Percentiles rank a stretch among this genome's conserved stretches.
These are phyloP conservation scores for Ustulina deusta DNA, from an alignment of 2,329 filamentous ascomycete species.

Conservation along the genomic window DNA sequence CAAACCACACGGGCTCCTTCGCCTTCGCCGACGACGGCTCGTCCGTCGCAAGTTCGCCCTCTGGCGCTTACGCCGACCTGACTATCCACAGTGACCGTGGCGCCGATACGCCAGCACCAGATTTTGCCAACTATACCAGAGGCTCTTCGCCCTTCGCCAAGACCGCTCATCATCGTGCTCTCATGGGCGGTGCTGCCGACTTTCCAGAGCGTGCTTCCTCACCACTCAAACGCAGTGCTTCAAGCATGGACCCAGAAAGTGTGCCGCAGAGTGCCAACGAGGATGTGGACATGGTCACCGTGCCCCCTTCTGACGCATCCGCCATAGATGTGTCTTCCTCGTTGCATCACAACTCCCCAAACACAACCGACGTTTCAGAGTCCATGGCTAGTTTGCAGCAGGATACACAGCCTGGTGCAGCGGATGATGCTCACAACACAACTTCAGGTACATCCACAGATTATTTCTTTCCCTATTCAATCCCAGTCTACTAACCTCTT, in stretches of 20 bases:
- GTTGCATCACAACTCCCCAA: conserved; percentile 20
- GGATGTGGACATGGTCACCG: conserved; percentile 61
- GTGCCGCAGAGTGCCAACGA: conserved; percentile 54
- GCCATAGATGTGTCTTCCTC: conserved; percentile 20
- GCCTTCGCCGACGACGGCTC: conserved; percentile 63
- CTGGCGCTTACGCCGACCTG: conserved; percentile 67
- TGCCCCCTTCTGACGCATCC: conserved; percentile 44
- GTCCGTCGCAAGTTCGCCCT: conserved; percentile 69
- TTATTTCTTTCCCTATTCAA: neutral
- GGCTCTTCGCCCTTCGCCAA: conserved; percentile 66
- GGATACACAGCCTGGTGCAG: neutral
- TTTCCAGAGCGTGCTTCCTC: conserved; percentile 71
- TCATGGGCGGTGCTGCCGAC: conserved; percentile 72
- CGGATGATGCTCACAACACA: conserved; percentile 5
- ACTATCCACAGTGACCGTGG: conserved; percentile 68
- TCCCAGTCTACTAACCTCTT: conserved; percentile 28
- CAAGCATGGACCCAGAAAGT: conserved; percentile 68
- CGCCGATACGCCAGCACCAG: conserved; percentile 57
- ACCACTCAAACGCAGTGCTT: conserved; percentile 72
- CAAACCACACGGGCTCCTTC: conserved; percentile 56
- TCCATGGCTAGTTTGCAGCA: conserved; percentile 21
- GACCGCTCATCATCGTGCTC: conserved; percentile 61
- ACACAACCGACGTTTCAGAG: conserved; percentile 28
- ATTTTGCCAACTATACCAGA: conserved; percentile 55
- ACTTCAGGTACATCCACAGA: conserved; percentile 27